Evolutionary conservation across 345 rosid species (phyloP).

Genomic region (Salix exigua): DNA sequence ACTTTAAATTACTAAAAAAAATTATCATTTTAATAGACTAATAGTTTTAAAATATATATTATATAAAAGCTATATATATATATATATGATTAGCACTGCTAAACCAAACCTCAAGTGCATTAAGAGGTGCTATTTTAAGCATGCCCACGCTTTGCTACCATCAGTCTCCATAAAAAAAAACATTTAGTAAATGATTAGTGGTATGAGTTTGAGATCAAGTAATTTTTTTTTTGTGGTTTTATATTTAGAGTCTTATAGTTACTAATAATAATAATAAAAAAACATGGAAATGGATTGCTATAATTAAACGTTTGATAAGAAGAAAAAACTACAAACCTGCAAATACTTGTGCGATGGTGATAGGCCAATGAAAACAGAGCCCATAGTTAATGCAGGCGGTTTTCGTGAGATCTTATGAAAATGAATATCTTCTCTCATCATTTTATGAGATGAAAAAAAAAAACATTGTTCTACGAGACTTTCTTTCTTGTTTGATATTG

Average conservation of each 20-base stretch:
- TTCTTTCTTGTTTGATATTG: neutral
- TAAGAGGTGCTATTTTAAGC: neutral
- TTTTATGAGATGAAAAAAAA: neutral
- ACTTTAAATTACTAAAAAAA: no score
- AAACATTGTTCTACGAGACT: neutral
- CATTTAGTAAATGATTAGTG: no score
- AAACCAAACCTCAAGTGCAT: no score
- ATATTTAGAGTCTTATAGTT: no score
- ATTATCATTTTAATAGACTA: no score
- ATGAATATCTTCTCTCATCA: neutral
- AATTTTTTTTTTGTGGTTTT: no score
- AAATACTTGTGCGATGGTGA: neutral
- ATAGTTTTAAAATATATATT: no score
- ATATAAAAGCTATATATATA: no score
- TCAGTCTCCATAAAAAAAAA: neutral
- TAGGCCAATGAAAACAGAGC: neutral
- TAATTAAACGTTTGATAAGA: neutral
- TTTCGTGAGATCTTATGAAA: neutral
- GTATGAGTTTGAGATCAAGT: no score
- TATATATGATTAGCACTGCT: no score
- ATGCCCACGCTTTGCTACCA: neutral
- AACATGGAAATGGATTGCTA: neutral
- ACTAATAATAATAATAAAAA: no score
- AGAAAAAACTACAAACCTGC: neutral
- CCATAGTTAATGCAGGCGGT: neutral